Base-by-base conservation (phyloP, 2,329 filamentous ascomycete genomes). In the Penicillium sp. region DNA sequence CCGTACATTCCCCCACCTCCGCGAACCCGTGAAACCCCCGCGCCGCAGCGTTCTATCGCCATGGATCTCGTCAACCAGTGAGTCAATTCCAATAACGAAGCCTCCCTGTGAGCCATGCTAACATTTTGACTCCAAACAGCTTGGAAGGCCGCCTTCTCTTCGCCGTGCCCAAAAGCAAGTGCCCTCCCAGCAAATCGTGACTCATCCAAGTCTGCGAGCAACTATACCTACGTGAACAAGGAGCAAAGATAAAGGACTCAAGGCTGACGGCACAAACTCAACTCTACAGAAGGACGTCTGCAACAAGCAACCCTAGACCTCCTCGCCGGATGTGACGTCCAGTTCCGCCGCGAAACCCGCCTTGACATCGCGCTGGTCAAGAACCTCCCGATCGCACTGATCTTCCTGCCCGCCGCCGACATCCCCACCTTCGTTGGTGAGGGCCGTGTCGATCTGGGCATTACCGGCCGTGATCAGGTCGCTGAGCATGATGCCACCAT, bases 361-460 rank as follows among this genome's bases (percentile, higher is more conserved):
- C 89, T 97, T 67, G 94, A 99, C 74, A 97, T 99, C 70, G 94
- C 94, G 14, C 87, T 99, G 26, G 94, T 97, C 70, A 96, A 97
- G 81, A 99, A 99, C 77, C 85, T 94, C 27, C 90, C 90, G 34
- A 91, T 99, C 66, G 94, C 94, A 14, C 89, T 99, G 57, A 87
- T 99, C 70, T 99, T 99, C 80, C 88, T 99, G 26, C 94, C 94
- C 29, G 94, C 93, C 35, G 92, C 91, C 63, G 94, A 99, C 73
- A 99, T 99, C 70, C 94, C 94, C 5, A 96, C 91, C 36, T 97
- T 97, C 70, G 92, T 99, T 44, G 93, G 93, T 53, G 92, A 97
- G 76, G 94, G 94, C 55, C 87, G 88, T 59, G 91, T 96, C 44
- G 92, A 96, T 70, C 81, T 99, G 14, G 94, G 94, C 59, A 99